Evolutionary conservation across 2,329 filamentous ascomycete species (phyloP).

Genomic region (Basipetospora chlamydospora): DNA sequence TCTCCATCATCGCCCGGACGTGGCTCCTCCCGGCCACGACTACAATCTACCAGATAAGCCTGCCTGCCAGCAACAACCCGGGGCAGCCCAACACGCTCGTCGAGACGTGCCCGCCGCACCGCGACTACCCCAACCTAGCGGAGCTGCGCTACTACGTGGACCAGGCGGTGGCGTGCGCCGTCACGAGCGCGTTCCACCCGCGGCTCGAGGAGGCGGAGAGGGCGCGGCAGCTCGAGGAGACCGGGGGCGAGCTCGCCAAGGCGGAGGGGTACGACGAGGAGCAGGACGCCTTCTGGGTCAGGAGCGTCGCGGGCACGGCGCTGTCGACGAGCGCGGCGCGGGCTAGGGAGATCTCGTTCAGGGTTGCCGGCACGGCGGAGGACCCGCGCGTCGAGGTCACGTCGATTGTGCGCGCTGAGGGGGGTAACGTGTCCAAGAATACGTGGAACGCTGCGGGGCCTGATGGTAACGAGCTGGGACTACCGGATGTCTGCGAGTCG

Average conservation of each 20-base stretch:
- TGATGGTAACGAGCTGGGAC: neutral
- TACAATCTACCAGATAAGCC: conserved; percentile 29
- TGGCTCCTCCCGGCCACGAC: conserved; percentile 26
- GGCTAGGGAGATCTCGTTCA: conserved; percentile 2
- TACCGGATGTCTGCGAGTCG: conserved; percentile 2
- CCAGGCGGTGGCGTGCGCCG: conserved; percentile 24
- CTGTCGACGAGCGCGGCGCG: neutral
- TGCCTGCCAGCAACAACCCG: conserved; percentile 13
- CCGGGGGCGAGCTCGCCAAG: neutral
- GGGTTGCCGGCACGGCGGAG: neutral
- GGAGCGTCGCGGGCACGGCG: neutral
- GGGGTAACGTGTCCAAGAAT: neutral
- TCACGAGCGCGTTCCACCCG: conserved; percentile 21
- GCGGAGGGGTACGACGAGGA: conserved; percentile 1
- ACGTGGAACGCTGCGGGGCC: neutral
- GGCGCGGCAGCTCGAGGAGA: neutral
- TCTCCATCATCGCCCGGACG: conserved; percentile 30
- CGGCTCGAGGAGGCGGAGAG: conserved; percentile 16
- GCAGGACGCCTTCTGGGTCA: conserved; percentile 3
- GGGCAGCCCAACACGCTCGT: conserved; percentile 18
- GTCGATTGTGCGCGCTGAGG: conserved; percentile 1
- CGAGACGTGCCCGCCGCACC: conserved; percentile 25
- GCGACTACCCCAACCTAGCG: conserved; percentile 27
- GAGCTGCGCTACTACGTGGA: conserved; percentile 32
- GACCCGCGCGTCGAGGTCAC: conserved; percentile 1